Percentiles rank a stretch among this genome's conserved stretches.
These are phyloP conservation scores for Penicillium coprophilum DNA, from an alignment of 495 filamentous ascomycete genomes.

Conservation along the genomic window DNA sequence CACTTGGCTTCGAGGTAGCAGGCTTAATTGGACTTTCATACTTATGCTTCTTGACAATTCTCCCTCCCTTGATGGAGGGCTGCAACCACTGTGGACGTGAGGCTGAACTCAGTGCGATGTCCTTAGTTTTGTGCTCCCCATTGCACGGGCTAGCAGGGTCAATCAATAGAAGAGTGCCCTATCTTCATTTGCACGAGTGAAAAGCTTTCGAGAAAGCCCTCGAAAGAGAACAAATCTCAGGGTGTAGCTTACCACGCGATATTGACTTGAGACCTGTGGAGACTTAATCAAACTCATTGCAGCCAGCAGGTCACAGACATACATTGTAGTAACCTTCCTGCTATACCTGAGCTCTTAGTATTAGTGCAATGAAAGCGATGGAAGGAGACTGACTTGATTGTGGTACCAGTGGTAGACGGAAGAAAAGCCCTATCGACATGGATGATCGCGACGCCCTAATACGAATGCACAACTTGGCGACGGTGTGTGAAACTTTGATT, in stretches of 20 bases:
- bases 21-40: not conserved
- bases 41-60: not conserved
- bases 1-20: not conserved
- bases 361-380: no score
- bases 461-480: not conserved
- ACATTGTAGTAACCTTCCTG: no score
- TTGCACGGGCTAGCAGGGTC: no score
- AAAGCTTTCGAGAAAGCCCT: no score
- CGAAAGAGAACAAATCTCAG: no score
- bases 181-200: no score
- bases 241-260: not conserved
- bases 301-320: not conserved
- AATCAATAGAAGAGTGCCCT: no score
- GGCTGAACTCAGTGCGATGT: no score
- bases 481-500: not conserved
- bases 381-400: not conserved
- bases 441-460: not conserved
- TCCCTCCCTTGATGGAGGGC: not conserved
- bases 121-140: no score
- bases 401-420: not conserved
- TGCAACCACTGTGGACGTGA: not conserved
- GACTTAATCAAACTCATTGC: not conserved
- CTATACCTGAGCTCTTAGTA: no score
- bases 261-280: not conserved
- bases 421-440: not conserved